A percentile compares a stretch with the other conserved stretches of the same genome.
Evolutionary conservation across 2,329 filamentous ascomycete species (phyloP).

Genomic region (Calonectria naviculata): DNA sequence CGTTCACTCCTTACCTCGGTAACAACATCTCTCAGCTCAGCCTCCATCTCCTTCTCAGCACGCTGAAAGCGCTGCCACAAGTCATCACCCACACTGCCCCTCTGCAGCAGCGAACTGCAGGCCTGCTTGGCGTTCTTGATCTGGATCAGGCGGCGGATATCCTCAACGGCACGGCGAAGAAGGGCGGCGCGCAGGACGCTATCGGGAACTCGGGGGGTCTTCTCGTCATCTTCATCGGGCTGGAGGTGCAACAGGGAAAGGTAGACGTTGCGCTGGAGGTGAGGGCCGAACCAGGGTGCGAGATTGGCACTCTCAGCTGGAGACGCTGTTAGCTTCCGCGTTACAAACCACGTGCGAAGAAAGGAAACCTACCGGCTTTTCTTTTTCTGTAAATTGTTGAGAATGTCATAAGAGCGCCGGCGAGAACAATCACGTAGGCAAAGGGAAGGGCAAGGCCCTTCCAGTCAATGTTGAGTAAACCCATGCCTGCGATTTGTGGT

Average conservation of each 20-base stretch:
- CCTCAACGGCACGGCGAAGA: conserved; percentile 88
- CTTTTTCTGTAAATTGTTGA: conserved; percentile 93
- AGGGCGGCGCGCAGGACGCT: conserved; percentile 89
- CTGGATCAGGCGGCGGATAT: conserved; percentile 91
- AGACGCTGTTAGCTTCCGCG: conserved; percentile 5
- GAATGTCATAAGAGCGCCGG: conserved; percentile 91
- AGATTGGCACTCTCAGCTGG: conserved; percentile 83
- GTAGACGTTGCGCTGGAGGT: conserved; percentile 95
- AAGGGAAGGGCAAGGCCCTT: conserved; percentile 86
- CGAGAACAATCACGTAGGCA: conserved; percentile 88
- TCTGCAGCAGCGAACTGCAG: conserved; percentile 83
- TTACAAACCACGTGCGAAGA: background rate
- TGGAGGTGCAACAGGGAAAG: conserved; percentile 88
- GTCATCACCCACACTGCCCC: conserved; percentile 95
- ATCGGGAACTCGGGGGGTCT: conserved; percentile 79
- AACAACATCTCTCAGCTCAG: conserved; percentile 93
- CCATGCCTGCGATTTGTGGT: background rate
- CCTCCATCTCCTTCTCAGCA: conserved; percentile 98
- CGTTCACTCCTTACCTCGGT: conserved; percentile 73
- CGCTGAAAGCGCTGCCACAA: conserved; percentile 92
- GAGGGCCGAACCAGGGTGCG: conserved; percentile 92
- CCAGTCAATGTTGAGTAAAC: conserved; percentile 74
- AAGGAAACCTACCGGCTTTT: conserved; percentile 74
- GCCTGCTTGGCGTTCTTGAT: conserved; percentile 91
- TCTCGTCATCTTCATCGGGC: conserved; percentile 71